Percentiles rank a stretch among this genome's conserved stretches.
phyloP scores from a whole-genome alignment of 208 protist species.

The Leishmania turanica region DNA sequence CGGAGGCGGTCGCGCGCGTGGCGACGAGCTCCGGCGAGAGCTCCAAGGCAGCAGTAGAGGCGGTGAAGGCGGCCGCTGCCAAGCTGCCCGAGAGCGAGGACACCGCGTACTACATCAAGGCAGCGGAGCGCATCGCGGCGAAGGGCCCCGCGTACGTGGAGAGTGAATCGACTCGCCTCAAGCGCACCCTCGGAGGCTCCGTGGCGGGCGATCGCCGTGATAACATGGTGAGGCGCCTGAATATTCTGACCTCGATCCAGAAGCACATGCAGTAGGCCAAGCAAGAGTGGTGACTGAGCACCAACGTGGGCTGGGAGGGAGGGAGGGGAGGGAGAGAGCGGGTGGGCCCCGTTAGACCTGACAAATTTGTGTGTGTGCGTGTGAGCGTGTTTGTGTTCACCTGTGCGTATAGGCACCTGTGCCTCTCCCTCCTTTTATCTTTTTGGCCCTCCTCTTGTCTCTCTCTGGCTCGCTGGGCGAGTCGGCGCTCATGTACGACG shows the following conservation, averaged over 20 bases:
- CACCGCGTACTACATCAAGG: slow-evolving; percentile 44
- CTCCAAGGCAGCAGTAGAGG: slow-evolving; percentile 17
- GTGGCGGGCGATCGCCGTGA: slow-evolving; percentile 39
- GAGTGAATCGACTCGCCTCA: slow-evolving; percentile 49
- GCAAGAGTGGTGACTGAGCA: neutral
- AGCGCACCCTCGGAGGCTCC: slow-evolving; percentile 28
- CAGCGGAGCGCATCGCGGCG: slow-evolving; percentile 35
- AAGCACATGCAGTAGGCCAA: slow-evolving; percentile 10
- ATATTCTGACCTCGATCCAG: slow-evolving; percentile 55
- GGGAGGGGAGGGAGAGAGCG: neutral
- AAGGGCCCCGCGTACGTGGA: slow-evolving; percentile 38
- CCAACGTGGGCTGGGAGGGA: neutral
- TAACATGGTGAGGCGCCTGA: slow-evolving; percentile 44
- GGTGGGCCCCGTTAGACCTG: neutral
- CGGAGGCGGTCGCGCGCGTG: slow-evolving; percentile 18
- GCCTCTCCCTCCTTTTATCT: slow-evolving; percentile 2
- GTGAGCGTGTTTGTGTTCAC: neutral
- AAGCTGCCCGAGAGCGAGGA: neutral
- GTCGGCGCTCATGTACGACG: neutral
- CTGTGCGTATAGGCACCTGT: neutral
- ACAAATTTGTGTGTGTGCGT: neutral
- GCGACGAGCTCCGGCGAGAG: slow-evolving; percentile 14
- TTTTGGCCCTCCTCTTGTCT: neutral
- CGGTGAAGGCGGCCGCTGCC: slow-evolving; percentile 15
- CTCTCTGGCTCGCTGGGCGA: neutral